These are phyloP conservation scores for Xylariaceae sp. DNA, from an alignment of 2,329 filamentous ascomycete genomes.

Conservation along the genomic window DNA sequence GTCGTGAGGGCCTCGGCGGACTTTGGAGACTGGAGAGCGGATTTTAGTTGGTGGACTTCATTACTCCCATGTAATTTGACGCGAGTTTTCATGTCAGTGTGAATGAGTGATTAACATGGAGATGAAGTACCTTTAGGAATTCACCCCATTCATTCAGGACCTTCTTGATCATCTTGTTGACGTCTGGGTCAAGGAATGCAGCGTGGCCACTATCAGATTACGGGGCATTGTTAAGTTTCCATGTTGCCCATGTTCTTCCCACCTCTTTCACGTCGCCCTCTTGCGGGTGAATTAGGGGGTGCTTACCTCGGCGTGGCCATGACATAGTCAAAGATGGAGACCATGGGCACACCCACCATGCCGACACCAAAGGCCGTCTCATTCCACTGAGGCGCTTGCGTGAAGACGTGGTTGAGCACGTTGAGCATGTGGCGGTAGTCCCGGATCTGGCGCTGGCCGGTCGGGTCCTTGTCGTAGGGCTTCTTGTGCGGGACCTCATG, in stretches of 20 bases:
- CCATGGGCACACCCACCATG: slow-evolving; percentile 50
- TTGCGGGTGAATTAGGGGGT: neutral
- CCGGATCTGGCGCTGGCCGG: slow-evolving; percentile 53
- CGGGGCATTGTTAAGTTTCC: neutral
- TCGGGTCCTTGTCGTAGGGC: slow-evolving; percentile 57
- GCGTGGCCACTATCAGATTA: slow-evolving; percentile 40
- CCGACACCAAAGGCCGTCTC: slow-evolving; percentile 46
- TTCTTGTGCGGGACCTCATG: slow-evolving; percentile 56
- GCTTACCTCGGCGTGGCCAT: slow-evolving; percentile 47
- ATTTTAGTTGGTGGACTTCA: slow-evolving; percentile 11
- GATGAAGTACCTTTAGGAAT: slow-evolving; percentile 37
- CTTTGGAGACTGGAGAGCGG: slow-evolving; percentile 37
- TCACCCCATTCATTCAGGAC: slow-evolving; percentile 53
- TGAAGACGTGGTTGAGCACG: slow-evolving; percentile 57
- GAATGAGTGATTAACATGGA: neutral
- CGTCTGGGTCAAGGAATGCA: slow-evolving; percentile 50
- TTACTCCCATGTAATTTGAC: too few relatives aligned
- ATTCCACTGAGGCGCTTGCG: slow-evolving; percentile 47
- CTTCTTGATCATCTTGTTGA: slow-evolving; percentile 49
- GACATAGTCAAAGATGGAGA: slow-evolving; percentile 49
- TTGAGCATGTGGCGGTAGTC: slow-evolving; percentile 62
- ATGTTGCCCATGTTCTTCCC: neutral
- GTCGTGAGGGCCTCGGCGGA: slow-evolving; percentile 47
- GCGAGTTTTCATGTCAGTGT: too few relatives aligned
- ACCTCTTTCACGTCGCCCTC: neutral